Percentiles rank a stretch among this genome's conserved stretches.
Conservation (phyloP, 805 yeast genomes). For the Candida yuanshanica region DNA sequence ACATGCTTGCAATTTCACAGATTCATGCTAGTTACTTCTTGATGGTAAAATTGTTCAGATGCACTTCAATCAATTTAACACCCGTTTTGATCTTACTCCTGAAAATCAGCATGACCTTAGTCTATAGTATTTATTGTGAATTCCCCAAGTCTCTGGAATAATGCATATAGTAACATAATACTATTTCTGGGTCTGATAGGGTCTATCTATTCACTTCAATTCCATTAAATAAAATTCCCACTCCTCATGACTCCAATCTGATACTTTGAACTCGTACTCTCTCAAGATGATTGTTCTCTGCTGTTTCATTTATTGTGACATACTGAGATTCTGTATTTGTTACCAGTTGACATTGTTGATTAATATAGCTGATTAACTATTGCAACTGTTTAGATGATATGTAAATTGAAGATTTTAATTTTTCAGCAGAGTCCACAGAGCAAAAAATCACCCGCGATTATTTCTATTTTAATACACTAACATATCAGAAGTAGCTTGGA, state of each 20-base stretch:
- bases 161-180: too few species aligned
- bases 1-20: too few species aligned
- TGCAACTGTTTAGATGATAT: slow-evolving; percentile 1
- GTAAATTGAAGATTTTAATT: slow-evolving; percentile 2
- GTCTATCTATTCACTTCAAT: neutral
- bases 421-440: neutral
- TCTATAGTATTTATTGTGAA: too few species aligned
- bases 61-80: too few species aligned
- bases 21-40: too few species aligned
- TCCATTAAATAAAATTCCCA: too few species aligned
- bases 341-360: slow-evolving; percentile 83
- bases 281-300: neutral
- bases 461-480: neutral
- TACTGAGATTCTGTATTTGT: slow-evolving; percentile 99
- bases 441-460: neutral
- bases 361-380: neutral
- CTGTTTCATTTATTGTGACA: slow-evolving; percentile 32
- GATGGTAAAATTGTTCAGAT: too few species aligned
- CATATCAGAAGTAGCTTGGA: neutral
- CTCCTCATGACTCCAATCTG: neutral
- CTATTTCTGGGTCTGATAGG: too few species aligned
- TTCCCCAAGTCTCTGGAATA: too few species aligned
- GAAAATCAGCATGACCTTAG: too few species aligned
- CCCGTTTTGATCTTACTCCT: too few species aligned
- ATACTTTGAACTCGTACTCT: neutral